Base-by-base conservation (phyloP, 2,329 filamentous ascomycete species). In the Colletotrichum spinosum region DNA sequence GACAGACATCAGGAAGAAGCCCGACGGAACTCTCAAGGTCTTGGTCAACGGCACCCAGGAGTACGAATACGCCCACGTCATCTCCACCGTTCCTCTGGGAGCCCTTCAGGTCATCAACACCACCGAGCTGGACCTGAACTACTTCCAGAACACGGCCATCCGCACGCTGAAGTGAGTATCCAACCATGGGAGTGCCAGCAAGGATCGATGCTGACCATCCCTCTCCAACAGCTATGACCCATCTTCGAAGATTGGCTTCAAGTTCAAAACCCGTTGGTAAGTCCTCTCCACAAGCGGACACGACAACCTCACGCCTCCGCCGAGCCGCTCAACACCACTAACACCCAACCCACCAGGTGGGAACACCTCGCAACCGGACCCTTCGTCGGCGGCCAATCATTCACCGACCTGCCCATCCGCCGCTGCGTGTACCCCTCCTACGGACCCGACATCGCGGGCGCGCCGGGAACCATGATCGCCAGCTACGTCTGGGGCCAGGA, bases 391-490 rank as follows among this genome's bases (percentile, higher is more conserved):
- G 72, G 72, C 0, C 70, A 72, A 41, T 70, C 70, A 33, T 72
- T 60, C 49, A 70, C 75, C 5, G 74, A 77, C 39, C 69, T 77
- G 1, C 74, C 74, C 0, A 70, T 77, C 9, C 72, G 74, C 0
- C 71, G 72, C 25, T 75, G 71, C 2, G 75, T 77, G 1, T 77
- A 77, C 41, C 75, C 74, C 0, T 77, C 75, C 0, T 76, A 76
- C 35, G 71, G 70, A 4, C n/a, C 72, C 8, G 62, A 71, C 53
- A 52, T 70, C 15, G 45, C 55, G 8, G 58, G 52, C 41, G 70
- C 70, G 6, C 67, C 69, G 1, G 70, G 70, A 5, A 69, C 69
- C 41, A 72, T 72, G 71, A 70, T 73, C 35, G 71, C 69, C 60
- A 69, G 63, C 51, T 73, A 72, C 46, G 67, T 64, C 17, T 72